A percentile compares a stretch with the other conserved stretches of the same genome.
phyloP scores from a whole-genome alignment of 345 rosid genomes.

The Melaleuca quinquenervia region DNA sequence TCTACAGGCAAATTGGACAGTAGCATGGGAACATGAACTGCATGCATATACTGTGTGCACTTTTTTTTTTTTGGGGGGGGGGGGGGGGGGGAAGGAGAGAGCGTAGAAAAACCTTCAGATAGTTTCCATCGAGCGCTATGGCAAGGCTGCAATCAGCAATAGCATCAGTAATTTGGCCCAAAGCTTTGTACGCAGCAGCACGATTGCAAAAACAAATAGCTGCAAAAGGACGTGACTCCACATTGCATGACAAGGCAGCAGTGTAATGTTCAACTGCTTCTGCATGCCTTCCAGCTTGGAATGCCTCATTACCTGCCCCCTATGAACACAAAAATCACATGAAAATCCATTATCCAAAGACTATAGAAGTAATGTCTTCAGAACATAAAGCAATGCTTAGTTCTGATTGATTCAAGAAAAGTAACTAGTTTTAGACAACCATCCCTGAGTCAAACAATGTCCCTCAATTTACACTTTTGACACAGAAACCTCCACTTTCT shows the following conservation, averaged over 20 bases:
- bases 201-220: conserved; percentile 97
- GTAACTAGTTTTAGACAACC: background rate
- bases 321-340: conserved; percentile 1
- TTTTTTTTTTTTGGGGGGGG: background rate
- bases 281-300: conserved; percentile 70
- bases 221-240: conserved; percentile 85
- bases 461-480: background rate
- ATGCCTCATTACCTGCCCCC: conserved; percentile 94
- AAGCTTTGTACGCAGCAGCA: conserved; percentile 83
- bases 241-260: conserved; percentile 62
- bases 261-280: conserved; percentile 94
- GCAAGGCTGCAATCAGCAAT: conserved; percentile 97
- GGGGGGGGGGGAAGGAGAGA: background rate
- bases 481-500: background rate
- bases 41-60: background rate
- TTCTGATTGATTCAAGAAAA: background rate
- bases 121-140: conserved; percentile 80
- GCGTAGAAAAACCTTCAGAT: conserved; percentile 56
- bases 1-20: background rate
- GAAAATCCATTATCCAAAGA: background rate
- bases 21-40: background rate
- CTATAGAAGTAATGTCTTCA: background rate
- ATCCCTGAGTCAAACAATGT: background rate
- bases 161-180: conserved; percentile 77
- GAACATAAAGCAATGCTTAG: background rate